Evolutionary conservation across 768 basidiomycete genomes (phyloP).

Genomic region (Psilocybe subaeruginosa): DNA sequence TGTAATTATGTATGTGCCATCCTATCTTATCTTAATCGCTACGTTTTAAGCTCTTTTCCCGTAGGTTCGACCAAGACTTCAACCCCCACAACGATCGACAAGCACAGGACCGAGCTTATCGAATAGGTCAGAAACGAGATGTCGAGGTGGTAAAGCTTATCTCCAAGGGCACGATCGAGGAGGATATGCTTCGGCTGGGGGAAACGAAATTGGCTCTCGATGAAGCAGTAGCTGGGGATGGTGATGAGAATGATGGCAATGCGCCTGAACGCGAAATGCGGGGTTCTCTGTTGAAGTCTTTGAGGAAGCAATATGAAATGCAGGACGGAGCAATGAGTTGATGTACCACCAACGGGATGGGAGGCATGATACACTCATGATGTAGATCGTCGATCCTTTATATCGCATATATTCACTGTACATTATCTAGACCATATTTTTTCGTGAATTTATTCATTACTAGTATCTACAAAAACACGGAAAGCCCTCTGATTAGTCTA

Average conservation of each 20-base stretch:
- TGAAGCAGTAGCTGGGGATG: conserved; percentile 89
- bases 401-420: conserved; percentile 1
- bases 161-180: conserved; percentile 90
- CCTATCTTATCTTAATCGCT: background rate
- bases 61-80: conserved; percentile 96
- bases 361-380: background rate
- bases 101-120: conserved; percentile 96
- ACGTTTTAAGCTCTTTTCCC: background rate
- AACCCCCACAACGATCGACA: conserved; percentile 98
- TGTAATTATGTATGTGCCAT: conserved; percentile 76
- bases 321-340: background rate
- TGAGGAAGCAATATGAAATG: conserved; percentile 63
- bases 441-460: background rate
- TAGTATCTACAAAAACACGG: conserved; percentile 39
- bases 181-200: conserved; percentile 91
- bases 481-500: conserved; percentile 66
- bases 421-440: background rate
- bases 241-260: conserved; percentile 65
- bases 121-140: conserved; percentile 93
- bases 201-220: conserved; percentile 91
- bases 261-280: conserved; percentile 82
- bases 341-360: background rate
- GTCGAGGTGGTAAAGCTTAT: conserved; percentile 96
- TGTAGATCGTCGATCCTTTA: background rate
- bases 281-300: conserved; percentile 80